Evolutionary conservation across 2,329 filamentous ascomycete species (phyloP).

Genomic region (Huntiella savannae): DNA sequence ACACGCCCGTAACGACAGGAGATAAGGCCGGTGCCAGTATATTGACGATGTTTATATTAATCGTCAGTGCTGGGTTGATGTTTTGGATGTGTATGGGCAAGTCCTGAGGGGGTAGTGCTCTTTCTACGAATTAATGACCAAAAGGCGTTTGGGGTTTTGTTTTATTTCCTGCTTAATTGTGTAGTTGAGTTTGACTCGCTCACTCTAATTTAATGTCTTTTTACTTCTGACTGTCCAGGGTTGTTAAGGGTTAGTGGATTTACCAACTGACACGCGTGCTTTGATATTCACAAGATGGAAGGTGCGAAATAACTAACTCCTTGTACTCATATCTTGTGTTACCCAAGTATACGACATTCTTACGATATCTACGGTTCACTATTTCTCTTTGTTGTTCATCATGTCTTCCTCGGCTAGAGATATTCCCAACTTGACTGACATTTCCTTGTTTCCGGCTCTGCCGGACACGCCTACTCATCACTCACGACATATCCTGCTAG

Average conservation of each 20-base stretch:
- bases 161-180: not conserved
- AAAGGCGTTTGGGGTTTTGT: not conserved
- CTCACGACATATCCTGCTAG: conserved; percentile 16
- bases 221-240: not conserved
- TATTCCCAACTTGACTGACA: conserved; percentile 17
- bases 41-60: conserved; percentile 26
- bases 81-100: conserved; percentile 9
- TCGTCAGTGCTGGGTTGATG: conserved; percentile 8
- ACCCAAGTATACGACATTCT: not conserved
- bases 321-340: too few species aligned
- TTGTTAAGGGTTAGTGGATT: too few species aligned
- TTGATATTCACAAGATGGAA: too few species aligned
- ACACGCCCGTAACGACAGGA: conserved; percentile 22
- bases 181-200: not conserved
- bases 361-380: not conserved
- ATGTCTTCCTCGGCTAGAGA: not conserved
- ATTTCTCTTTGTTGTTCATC: not conserved
- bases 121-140: too few species aligned
- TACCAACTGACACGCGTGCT: too few species aligned
- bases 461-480: conserved; percentile 15
- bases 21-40: conserved; percentile 30
- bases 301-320: too few species aligned
- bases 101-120: not conserved
- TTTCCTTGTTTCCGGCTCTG: conserved; percentile 19
- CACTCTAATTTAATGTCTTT: not conserved